Evolutionary conservation across 225 moss, liverwort and hornwort species (phyloP).

Genomic region (Rhytidiadelphus loreus): DNA sequence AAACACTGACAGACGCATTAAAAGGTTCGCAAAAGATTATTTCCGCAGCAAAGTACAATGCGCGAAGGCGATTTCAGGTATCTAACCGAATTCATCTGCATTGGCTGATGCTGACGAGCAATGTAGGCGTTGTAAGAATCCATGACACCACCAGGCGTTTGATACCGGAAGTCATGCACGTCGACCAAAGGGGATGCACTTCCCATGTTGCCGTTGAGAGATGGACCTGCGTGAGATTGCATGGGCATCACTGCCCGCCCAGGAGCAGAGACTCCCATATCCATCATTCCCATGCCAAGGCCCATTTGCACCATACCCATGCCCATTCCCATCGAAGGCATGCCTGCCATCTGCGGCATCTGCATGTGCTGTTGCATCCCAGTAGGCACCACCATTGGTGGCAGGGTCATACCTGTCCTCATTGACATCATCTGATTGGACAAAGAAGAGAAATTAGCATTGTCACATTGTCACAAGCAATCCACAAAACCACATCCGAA

Average conservation of each 20-base stretch:
- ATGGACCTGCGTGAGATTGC: constrained; percentile 36
- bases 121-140: constrained; percentile 56
- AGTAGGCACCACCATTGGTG: constrained; percentile 61
- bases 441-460: neutral
- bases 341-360: constrained; percentile 59
- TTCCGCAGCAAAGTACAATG: neutral
- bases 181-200: constrained; percentile 48
- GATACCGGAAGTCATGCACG: constrained; percentile 55
- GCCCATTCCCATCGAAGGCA: constrained; percentile 59
- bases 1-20: neutral
- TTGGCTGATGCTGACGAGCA: constrained; percentile 59
- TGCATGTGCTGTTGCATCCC: constrained; percentile 71
- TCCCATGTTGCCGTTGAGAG: constrained; percentile 37
- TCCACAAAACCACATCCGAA: neutral
- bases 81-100: constrained; percentile 70
- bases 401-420: constrained; percentile 83
- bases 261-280: constrained; percentile 34
- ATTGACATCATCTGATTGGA: constrained; percentile 80
- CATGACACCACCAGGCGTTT: constrained; percentile 34
- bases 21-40: neutral
- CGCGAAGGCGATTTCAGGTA: neutral
- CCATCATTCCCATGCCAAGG: constrained; percentile 75
- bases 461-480: neutral
- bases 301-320: constrained; percentile 63
- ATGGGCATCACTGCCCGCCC: constrained; percentile 45